Evolutionary conservation across 108 stramenopile species (phyloP).

Genomic region (Mayamaea pseudoterrestris): DNA sequence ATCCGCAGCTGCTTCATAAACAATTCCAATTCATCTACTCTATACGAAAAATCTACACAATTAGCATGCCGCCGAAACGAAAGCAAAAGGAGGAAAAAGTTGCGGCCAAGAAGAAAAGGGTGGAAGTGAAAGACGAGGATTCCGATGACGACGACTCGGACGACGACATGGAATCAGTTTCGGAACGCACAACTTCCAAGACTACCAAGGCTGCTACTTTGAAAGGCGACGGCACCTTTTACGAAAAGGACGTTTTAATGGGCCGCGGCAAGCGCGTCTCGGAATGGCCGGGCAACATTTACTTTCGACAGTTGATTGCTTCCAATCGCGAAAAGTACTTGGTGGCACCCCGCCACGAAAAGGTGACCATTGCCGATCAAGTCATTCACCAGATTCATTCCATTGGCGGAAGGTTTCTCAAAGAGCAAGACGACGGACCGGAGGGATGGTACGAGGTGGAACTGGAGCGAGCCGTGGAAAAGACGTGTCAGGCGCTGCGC

Average conservation of each 20-base stretch:
- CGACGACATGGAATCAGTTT: no score
- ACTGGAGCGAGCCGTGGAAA: constrained; percentile 2
- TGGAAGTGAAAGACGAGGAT: no score
- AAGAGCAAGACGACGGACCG: neutral
- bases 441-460: neutral
- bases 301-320: constrained; percentile 9
- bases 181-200: no score
- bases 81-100: no score
- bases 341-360: constrained; percentile 5
- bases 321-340: constrained; percentile 2
- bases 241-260: constrained; percentile 38
- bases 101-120: no score
- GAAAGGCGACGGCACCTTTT: neutral
- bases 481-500: constrained; percentile 7
- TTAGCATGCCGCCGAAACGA: no score
- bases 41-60: no score
- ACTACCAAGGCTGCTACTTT: neutral
- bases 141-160: no score
- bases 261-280: constrained; percentile 53
- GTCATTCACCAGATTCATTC: constrained; percentile 14
- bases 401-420: constrained; percentile 20
- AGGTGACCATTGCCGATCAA: constrained; percentile 11
- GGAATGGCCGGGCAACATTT: constrained; percentile 17
- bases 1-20: no score
- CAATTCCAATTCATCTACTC: no score